phyloP scores from a whole-genome alignment of 305 asterid species.

The Lippia alba region DNA sequence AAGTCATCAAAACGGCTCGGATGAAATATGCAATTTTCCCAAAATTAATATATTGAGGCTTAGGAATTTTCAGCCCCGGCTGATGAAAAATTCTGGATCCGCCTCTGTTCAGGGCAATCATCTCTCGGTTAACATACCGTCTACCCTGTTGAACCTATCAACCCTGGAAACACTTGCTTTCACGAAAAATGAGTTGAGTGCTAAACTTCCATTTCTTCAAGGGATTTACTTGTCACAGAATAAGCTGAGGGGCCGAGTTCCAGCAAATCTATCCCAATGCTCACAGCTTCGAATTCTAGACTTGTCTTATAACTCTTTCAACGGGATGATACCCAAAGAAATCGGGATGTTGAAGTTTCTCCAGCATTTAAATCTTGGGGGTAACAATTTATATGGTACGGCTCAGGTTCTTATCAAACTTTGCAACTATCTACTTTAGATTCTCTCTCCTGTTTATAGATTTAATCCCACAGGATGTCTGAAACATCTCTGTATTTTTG shows the following conservation, averaged over 20 bases:
- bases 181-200: neutral
- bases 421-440: too few relatives aligned
- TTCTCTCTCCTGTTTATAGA: too few relatives aligned
- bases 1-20: too few relatives aligned
- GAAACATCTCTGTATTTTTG: too few relatives aligned
- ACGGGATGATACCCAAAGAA: conserved; percentile 28
- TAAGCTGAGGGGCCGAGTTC: conserved; percentile 33
- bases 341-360: neutral
- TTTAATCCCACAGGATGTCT: too few relatives aligned
- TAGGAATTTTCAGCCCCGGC: too few relatives aligned
- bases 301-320: conserved; percentile 19
- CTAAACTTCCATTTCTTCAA: conserved; percentile 29
- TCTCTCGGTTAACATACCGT: too few relatives aligned
- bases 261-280: conserved; percentile 31
- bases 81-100: too few relatives aligned
- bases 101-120: too few relatives aligned
- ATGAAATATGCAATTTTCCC: too few relatives aligned
- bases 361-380: neutral
- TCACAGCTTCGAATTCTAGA: conserved; percentile 11
- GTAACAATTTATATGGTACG: conserved; percentile 32
- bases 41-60: too few relatives aligned
- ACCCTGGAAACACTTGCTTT: neutral
- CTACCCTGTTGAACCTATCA: neutral
- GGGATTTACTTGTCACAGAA: conserved; percentile 21
- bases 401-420: neutral